Conservation (phyloP, 2,329 filamentous ascomycete species). For the Colletotrichum eremochloae region DNA sequence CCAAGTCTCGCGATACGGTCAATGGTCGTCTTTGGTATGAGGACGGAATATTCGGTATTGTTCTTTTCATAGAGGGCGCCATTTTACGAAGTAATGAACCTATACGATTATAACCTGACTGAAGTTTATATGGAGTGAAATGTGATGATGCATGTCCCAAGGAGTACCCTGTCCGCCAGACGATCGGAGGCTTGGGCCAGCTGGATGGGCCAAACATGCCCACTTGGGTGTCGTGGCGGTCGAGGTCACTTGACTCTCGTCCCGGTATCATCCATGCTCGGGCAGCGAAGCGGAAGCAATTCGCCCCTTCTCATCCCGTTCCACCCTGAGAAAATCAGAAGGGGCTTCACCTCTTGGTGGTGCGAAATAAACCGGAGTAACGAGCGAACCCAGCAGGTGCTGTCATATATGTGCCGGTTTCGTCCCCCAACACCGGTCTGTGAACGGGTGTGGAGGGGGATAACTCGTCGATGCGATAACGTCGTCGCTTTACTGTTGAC, state of each 20-base stretch:
- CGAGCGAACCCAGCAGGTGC: no score
- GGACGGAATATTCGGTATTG: neutral
- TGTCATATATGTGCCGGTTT: no score
- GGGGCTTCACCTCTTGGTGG: no score
- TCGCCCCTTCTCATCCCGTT: constrained; percentile 23
- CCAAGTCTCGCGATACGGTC: neutral
- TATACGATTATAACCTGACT: neutral
- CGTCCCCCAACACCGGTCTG: no score
- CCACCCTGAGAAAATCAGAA: neutral
- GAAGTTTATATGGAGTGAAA: neutral
- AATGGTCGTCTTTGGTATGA: neutral
- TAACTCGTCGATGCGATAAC: no score
- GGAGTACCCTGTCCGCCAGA: neutral
- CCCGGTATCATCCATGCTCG: constrained; percentile 4
- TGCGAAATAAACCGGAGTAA: no score
- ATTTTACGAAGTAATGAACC: constrained; percentile 24
- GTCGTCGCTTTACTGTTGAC: no score
- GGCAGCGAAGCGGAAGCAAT: constrained; percentile 7
- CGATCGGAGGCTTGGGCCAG: neutral
- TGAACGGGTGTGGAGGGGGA: no score
- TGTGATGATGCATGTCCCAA: neutral
- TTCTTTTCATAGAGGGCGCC: constrained; percentile 4
- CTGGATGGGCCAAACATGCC: neutral
- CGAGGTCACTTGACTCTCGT: neutral
- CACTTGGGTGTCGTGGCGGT: neutral